Base-by-base conservation (phyloP, 495 filamentous ascomycete genomes). In the Aspergillus carlsbadensis region DNA sequence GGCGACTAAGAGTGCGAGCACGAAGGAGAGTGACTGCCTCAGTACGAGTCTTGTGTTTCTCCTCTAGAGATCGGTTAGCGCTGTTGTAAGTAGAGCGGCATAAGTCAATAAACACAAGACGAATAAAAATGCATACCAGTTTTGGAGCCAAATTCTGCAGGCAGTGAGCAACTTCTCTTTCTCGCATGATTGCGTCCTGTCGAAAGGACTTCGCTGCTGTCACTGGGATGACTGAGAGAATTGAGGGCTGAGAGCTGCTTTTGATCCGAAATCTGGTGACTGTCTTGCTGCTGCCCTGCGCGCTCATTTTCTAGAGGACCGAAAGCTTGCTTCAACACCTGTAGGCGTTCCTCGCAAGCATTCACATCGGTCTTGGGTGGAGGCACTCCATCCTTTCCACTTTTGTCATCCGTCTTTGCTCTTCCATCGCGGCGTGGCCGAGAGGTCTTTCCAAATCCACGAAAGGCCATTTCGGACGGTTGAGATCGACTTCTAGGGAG, bases 1-100 rank as follows among this genome's bases (percentile, higher is more conserved):
- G 24, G 11, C 58, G 48, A 35, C 41, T 54, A 34, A 35, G 35
- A 14, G 62, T 56, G 8, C 54, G 39, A 42, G 51, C 51, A 35
- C 58, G 55, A 22, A 60, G 35, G 17, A 58, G 57, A 11, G 33
- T 20, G 15, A 60, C 56, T 33, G 46, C 51, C 40, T 58, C 51
- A 11, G 42, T 6, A 14, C 54, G 57, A 21, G 48, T 33, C 22
- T 41, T 47, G 26, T 57, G 20, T 10, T 53, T 36, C 11, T 34
- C 2, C 26, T 29, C 21, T 21, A 7, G 17, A 17, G 37, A 11
- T 46, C 21, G 3, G 43, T 10, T 36, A 43, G 29, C 5, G 44
- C 10, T 21, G 22, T 33, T 29, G 26, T 29, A 20, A 18, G 36
- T 5, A 39, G 6, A 3, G 5, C 17, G 36, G 17, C 4, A 15